These are phyloP conservation scores for Curvularia sp. DNA, from an alignment of 2,329 filamentous ascomycete genomes.

Conservation along the genomic window DNA sequence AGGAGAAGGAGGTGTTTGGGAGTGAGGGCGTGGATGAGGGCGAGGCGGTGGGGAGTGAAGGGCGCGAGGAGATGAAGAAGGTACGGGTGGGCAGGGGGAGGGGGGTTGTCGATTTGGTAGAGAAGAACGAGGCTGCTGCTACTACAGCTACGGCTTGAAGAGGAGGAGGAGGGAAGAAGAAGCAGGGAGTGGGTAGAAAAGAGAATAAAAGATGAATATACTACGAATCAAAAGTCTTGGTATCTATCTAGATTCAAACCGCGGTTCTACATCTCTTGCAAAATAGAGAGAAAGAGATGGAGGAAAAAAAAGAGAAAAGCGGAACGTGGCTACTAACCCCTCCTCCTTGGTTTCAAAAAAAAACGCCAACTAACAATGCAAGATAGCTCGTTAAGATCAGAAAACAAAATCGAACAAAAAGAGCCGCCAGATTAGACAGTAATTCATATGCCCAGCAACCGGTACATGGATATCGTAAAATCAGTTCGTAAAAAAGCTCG, in stretches of 20 bases:
- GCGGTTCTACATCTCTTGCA: too few relatives aligned
- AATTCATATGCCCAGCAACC: not conserved
- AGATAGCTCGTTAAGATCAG: too few relatives aligned
- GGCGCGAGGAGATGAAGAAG: constrained; percentile 61
- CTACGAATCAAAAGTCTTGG: too few relatives aligned
- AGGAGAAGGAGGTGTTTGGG: constrained; percentile 45
- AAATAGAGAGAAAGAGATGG: too few relatives aligned
- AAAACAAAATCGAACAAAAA: not conserved
- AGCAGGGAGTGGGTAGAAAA: not conserved
- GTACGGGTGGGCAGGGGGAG: constrained; percentile 80
- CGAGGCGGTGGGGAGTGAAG: constrained; percentile 48
- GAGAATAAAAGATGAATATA: not conserved
- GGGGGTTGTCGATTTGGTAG: constrained; percentile 80
- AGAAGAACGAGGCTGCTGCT: constrained; percentile 65
- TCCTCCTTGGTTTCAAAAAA: too few relatives aligned
- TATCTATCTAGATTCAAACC: too few relatives aligned
- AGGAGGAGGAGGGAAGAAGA: not conserved
- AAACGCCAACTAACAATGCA: too few relatives aligned
- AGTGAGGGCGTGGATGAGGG: constrained; percentile 42
- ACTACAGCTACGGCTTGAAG: constrained; percentile 18
- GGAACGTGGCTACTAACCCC: too few relatives aligned
- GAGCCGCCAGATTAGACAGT: too few relatives aligned
- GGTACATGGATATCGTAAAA: too few relatives aligned
- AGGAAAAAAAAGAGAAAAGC: too few relatives aligned
- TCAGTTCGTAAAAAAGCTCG: too few relatives aligned